Conservation (phyloP, 1,284 basidiomycete species). For the Kalmanozyma brasiliensis region DNA sequence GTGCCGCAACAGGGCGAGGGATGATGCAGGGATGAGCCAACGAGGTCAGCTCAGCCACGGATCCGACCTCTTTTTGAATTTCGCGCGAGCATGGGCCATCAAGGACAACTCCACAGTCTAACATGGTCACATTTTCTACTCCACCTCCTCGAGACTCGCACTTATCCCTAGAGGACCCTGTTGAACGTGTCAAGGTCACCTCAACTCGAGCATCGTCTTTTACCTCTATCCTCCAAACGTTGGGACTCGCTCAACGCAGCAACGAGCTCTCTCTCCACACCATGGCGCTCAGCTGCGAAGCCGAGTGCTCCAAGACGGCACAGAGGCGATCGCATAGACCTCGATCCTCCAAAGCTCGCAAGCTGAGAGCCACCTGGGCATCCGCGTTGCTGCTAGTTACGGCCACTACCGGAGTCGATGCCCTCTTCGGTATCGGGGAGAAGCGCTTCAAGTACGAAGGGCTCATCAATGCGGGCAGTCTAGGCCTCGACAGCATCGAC, state of each 20-base stretch:
- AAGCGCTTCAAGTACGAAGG: conserved; percentile 86
- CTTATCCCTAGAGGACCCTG: conserved; percentile 35
- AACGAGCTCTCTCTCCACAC: too few relatives aligned
- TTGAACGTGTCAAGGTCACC: background rate
- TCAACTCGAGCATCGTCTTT: too few relatives aligned
- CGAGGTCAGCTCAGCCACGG: conserved; percentile 8
- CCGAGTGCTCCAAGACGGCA: conserved; percentile 30
- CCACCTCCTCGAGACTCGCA: conserved; percentile 21
- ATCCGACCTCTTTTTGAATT: conserved; percentile 20
- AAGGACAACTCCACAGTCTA: background rate
- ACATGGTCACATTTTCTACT: conserved; percentile 9
- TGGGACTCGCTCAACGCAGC: too few relatives aligned
- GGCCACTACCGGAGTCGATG: conserved; percentile 19
- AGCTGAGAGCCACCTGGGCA: conserved; percentile 18
- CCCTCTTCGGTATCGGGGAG: conserved; percentile 55
- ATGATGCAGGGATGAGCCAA: conserved; percentile 11
- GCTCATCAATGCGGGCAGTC: conserved; percentile 80
- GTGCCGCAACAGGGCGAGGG: conserved; percentile 1
- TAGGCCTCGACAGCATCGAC: conserved; percentile 77
- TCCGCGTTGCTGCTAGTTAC: conserved; percentile 29
- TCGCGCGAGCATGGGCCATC: conserved; percentile 8
- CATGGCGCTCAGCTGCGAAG: conserved; percentile 36
- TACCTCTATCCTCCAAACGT: too few relatives aligned
- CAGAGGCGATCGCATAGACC: conserved; percentile 9
- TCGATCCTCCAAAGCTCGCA: conserved; percentile 15